Evolutionary conservation across 345 rosid genomes (phyloP).

Genomic region (Citrus sp.): DNA sequence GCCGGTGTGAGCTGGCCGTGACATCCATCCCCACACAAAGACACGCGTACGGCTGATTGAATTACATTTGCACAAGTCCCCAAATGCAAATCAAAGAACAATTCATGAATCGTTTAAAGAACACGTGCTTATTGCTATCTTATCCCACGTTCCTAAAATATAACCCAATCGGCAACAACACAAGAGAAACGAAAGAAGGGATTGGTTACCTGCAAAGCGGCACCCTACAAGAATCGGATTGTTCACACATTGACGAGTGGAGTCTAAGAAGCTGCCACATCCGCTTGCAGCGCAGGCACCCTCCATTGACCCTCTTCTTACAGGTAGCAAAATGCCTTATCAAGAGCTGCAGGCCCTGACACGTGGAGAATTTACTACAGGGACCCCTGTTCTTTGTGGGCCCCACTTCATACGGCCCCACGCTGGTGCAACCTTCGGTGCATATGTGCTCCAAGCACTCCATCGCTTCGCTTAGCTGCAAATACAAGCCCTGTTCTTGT

Average conservation of each 20-base stretch:
- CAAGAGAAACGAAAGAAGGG: background rate
- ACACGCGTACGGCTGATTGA: background rate
- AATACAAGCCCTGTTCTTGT: slow-evolving; percentile 52
- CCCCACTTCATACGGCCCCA: slow-evolving; percentile 52
- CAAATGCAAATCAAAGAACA: background rate
- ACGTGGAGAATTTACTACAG: slow-evolving; percentile 54
- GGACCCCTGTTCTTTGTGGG: slow-evolving; percentile 32
- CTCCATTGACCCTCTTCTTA: slow-evolving; percentile 49
- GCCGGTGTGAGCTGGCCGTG: background rate
- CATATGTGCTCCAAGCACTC: slow-evolving; percentile 86
- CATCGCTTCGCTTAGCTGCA: slow-evolving; percentile 80
- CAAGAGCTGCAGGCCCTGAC: slow-evolving; percentile 70
- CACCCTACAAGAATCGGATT: slow-evolving; percentile 54
- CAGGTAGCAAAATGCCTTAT: slow-evolving; percentile 73
- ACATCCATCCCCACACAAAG: background rate
- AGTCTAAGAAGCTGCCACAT: slow-evolving; percentile 91
- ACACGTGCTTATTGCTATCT: background rate
- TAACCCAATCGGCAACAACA: background rate
- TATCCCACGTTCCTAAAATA: background rate
- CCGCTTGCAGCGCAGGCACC: slow-evolving; percentile 72
- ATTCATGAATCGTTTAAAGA: background rate
- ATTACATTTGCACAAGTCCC: background rate
- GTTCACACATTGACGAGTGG: slow-evolving; percentile 71
- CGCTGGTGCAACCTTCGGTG: slow-evolving; percentile 75
- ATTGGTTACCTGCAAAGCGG: slow-evolving; percentile 84